Evolutionary conservation across 225 moss, liverwort and hornwort species (phyloP), one percentile per base, ranked within the genome.

Genomic region (Rhytidiadelphus loreus): DNA sequence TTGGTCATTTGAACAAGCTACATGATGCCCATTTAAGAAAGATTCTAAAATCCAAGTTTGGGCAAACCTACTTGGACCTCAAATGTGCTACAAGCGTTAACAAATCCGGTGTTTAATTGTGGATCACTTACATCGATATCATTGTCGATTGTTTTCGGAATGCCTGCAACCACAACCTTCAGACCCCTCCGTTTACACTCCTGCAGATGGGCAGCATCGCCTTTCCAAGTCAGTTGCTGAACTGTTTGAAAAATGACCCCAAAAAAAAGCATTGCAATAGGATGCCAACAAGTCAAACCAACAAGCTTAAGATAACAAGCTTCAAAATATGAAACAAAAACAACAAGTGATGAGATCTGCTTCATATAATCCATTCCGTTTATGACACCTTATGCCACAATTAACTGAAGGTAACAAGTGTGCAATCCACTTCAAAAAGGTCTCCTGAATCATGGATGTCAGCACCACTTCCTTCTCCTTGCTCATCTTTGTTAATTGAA

Each of bases 131-230:
- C 96, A 87, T 96, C 94, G 21, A 96, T 94, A 82, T 96, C 96
- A 66, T 96, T 96, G n/a, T 96, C 96, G 12, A 96, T 95, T 74
- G 96, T 96, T 91, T 96, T 96, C 2, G 96, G 96, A 90, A 96
- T 94, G 88, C 94, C 95, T 80, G 93, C 94, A 80, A 96, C 89
- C 29, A 88, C 80, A 83, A 96, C 93, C 87, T 95, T 94, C 66
- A 96, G 80, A 70, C 93, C 91, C 86, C 96, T 93, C 84, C 92
- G 85, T 53, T 80, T 88, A 83, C 95, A 92, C 83, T 96, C 96
- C 89, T 96, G 86, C 91, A 90, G 39, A 44, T 76, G 60, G 82
- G 62, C 43, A 85, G 28, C 84, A 90, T 62, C 63, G 33, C 65
- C 15, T 46, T 8, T 68, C 29, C 68, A 86, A 60, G 88, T 55